Evolutionary conservation across 352 stramenopile genomes (phyloP), one percentile per base, ranked within the genome.

Genomic region (Phytophthora citricola): DNA sequence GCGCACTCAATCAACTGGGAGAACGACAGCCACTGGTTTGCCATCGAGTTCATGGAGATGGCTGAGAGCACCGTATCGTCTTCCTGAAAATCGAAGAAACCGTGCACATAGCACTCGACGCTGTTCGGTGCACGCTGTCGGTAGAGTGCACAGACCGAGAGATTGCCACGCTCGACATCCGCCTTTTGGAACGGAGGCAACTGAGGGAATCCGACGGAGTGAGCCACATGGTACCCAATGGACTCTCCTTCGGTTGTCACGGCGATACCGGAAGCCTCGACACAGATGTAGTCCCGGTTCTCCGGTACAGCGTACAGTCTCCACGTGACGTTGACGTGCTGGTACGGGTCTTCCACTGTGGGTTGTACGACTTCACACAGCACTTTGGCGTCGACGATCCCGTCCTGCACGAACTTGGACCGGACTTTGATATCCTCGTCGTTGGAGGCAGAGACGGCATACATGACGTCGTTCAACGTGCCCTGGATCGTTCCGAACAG

Each of bases 171-270:
- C 24, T 68, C 73, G 9, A 76, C 58, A n/a, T 70, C 63, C 0
- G 50, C 34, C 8, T 70, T 53, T 5, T 66, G 46, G 22, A 82
- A 76, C 38, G 56, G 15, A 24, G 58, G 60, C 12, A 77, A 65
- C 38, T 85, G 53, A n/a, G 75, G 65, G 50, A 85, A 83, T 17
- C 65, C 71, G 12, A 85, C 65, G 22, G 72, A 82, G 67, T 86
- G 78, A n/a, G 79, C 56, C 39, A 86, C 58, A 27, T 83, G 71
- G 53, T 75, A 86, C 10, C 75, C 78, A 32, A 86, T 67, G 10
- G 51, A 57, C 9, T 86, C 75, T 1, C 58, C 52, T 10, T 63
- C 40, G 7, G 32, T 24, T 6, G 49, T 71, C 22, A 61, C 55
- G 0, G 69, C 72, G 6, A 69, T 44, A 1, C 77, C 74, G 8